A percentile compares a stretch with the other conserved stretches of the same genome.
phyloP scores from a whole-genome alignment of 331 rosid species.

The Arachis monticola region DNA sequence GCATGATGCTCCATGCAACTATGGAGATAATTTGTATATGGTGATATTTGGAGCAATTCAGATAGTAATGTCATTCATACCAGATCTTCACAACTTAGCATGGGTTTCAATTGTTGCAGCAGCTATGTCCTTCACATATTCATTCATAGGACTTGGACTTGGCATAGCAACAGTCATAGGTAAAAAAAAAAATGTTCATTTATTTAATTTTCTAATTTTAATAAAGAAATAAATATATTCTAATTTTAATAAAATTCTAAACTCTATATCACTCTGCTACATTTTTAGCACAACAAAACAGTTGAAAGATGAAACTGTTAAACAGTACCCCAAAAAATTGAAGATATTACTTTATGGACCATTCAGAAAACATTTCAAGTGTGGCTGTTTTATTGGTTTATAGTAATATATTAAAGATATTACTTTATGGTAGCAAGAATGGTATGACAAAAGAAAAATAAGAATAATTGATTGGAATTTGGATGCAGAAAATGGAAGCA shows the following conservation, averaged over 20 bases:
- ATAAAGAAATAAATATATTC: conserved; percentile 2
- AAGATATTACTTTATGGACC: neutral
- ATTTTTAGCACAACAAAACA: too few species aligned
- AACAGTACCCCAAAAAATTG: neutral
- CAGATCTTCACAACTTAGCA: conserved; percentile 82
- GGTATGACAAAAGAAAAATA: neutral
- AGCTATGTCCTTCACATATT: conserved; percentile 78
- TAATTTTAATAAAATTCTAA: too few species aligned
- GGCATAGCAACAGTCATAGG: conserved; percentile 70
- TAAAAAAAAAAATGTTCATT: conserved; percentile 13
- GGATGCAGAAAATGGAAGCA: conserved; percentile 71
- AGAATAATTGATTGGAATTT: conserved; percentile 24
- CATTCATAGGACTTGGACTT: conserved; percentile 80
- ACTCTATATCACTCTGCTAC: too few species aligned
- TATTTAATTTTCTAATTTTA: too few species aligned
- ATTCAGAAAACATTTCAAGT: too few species aligned
- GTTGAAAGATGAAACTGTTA: neutral
- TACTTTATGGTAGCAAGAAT: too few species aligned
- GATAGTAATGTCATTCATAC: conserved; percentile 83
- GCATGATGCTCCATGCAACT: conserved; percentile 61
- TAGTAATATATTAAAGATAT: neutral
- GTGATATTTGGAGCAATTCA: conserved; percentile 70
- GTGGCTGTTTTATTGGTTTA: too few species aligned
- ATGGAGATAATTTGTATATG: conserved; percentile 55
- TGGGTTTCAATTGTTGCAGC: conserved; percentile 89